phyloP scores from a whole-genome alignment of 768 basidiomycete genomes.

The Amylocystis lapponica region DNA sequence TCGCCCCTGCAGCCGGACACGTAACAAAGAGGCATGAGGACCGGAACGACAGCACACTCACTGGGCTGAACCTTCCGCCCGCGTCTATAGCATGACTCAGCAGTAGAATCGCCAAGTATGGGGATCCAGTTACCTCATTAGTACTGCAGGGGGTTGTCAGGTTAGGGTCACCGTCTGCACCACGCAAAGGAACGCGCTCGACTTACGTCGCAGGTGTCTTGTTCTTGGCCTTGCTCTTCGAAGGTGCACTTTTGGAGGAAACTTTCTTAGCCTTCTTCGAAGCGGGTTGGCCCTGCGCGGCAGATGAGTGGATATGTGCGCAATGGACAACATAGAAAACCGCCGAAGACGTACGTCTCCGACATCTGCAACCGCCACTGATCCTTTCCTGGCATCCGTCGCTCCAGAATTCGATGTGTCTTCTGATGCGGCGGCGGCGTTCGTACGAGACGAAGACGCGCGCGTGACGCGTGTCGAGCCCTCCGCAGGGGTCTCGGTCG shows the following conservation, averaged over 20 bases:
- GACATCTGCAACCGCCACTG: not conserved
- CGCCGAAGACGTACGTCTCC: not conserved
- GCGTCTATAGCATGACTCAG: constrained; percentile 4
- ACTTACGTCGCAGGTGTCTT: constrained; percentile 5
- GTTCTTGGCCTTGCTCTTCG: constrained; percentile 6
- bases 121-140: constrained; percentile 10
- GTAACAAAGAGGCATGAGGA: constrained; percentile 1
- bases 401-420: not conserved
- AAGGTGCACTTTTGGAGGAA: constrained; percentile 5
- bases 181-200: too few species aligned
- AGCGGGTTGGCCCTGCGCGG: constrained; percentile 8
- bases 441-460: too few species aligned
- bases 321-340: not conserved
- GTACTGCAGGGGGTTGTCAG: constrained; percentile 4
- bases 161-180: constrained; percentile 8
- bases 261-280: constrained; percentile 16
- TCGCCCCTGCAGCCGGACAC: not conserved
- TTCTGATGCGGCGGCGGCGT: too few species aligned
- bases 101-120: not conserved
- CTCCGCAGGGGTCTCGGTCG: too few species aligned
- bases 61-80: not conserved
- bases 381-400: not conserved
- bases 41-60: constrained; percentile 9
- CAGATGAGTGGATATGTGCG: not conserved
- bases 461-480: too few species aligned